These are phyloP conservation scores for Ceratorhiza oryzae-sativae DNA, from an alignment of 1,284 basidiomycete species.

Conservation along the genomic window DNA sequence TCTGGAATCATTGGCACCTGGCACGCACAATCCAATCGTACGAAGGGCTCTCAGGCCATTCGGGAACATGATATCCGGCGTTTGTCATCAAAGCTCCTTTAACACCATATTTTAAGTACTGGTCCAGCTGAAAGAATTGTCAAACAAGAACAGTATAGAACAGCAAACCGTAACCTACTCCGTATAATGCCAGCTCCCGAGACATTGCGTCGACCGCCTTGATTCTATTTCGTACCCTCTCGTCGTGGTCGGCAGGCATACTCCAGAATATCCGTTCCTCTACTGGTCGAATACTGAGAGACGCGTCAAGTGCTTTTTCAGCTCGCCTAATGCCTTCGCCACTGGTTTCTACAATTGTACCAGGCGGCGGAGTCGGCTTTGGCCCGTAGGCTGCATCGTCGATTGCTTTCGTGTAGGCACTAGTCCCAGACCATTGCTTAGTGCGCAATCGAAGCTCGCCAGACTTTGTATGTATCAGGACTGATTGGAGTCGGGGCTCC, in stretches of 20 bases:
- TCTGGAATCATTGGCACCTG: no score
- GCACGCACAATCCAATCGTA: slow-evolving; percentile 33
- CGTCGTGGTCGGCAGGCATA: slow-evolving; percentile 41
- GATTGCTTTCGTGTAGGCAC: slow-evolving; percentile 23
- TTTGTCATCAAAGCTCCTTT: slow-evolving; percentile 42
- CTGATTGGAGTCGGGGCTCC: slow-evolving; percentile 1
- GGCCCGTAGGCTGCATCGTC: slow-evolving; percentile 20
- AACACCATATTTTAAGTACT: slow-evolving; percentile 37
- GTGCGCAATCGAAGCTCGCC: slow-evolving; percentile 22
- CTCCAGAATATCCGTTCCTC: slow-evolving; percentile 42
- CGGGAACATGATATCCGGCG: slow-evolving; percentile 40
- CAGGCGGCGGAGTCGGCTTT: slow-evolving; percentile 7
- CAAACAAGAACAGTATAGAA: not conserved
- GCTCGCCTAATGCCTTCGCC: slow-evolving; percentile 33
- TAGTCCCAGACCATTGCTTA: not conserved
- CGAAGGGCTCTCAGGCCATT: slow-evolving; percentile 29
- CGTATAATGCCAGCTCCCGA: slow-evolving; percentile 40
- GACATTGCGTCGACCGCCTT: slow-evolving; percentile 38
- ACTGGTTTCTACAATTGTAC: slow-evolving; percentile 36
- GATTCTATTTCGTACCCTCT: slow-evolving; percentile 39
- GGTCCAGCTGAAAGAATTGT: slow-evolving; percentile 33
- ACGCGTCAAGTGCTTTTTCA: slow-evolving; percentile 14
- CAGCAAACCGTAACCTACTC: slow-evolving; percentile 19
- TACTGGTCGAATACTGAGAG: slow-evolving; percentile 26
- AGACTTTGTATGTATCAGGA: slow-evolving; percentile 11